These are phyloP conservation scores for Hemileccinum rubropunctum DNA, from an alignment of 768 basidiomycete species.

Conservation along the genomic window DNA sequence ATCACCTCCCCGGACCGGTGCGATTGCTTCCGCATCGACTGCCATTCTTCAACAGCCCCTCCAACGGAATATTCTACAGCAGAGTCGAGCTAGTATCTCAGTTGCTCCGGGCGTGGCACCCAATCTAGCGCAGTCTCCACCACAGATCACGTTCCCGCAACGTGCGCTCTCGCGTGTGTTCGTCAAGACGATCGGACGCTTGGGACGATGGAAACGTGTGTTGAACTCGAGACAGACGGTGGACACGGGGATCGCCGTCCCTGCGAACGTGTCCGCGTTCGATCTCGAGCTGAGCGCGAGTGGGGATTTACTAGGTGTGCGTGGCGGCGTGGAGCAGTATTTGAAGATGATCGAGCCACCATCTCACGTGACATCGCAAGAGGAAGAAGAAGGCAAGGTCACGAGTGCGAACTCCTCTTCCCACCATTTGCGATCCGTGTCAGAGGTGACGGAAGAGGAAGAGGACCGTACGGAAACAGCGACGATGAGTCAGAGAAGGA, in stretches of 20 bases:
- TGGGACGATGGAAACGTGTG: constrained; percentile 82
- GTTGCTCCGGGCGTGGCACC: constrained; percentile 21
- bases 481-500: constrained; percentile 10
- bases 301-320: constrained; percentile 57
- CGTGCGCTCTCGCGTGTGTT: constrained; percentile 71
- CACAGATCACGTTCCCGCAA: constrained; percentile 47
- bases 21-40: constrained; percentile 54
- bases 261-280: constrained; percentile 62
- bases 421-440: constrained; percentile 29
- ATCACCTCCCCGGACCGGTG: constrained; percentile 40
- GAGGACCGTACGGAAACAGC: constrained; percentile 20
- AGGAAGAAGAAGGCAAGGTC: constrained; percentile 12
- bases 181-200: constrained; percentile 76
- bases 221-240: constrained; percentile 47
- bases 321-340: constrained; percentile 66
- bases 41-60: constrained; percentile 65
- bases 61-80: constrained; percentile 48
- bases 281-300: constrained; percentile 63
- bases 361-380: constrained; percentile 9
- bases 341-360: constrained; percentile 52
- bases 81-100: constrained; percentile 37
- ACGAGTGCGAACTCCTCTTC: constrained; percentile 1
- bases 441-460: constrained; percentile 33
- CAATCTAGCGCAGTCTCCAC: constrained; percentile 32
- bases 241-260: constrained; percentile 35